Evolutionary conservation across 2,329 filamentous ascomycete species (phyloP).

Genomic region (Diaporthe citriasiana): DNA sequence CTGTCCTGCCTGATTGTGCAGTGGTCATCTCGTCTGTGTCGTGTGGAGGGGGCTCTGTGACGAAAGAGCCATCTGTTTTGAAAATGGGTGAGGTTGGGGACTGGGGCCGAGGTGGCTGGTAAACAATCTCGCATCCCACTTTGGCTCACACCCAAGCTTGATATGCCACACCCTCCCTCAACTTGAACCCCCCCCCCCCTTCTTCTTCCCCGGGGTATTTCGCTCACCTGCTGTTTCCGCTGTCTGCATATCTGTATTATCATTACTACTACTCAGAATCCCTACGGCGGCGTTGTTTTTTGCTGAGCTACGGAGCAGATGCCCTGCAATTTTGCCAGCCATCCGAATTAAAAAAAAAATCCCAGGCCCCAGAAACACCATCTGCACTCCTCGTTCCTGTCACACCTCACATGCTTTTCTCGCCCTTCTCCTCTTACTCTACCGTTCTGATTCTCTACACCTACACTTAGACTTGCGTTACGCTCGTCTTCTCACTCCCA

Average conservation of each 20-base stretch:
- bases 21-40: neutral
- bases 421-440: conserved; percentile 15
- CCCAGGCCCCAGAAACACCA: conserved; percentile 14
- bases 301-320: neutral
- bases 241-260: too few species aligned
- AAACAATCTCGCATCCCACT: conserved; percentile 32
- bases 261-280: conserved; percentile 2
- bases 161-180: conserved; percentile 3
- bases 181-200: too few species aligned
- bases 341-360: conserved; percentile 33
- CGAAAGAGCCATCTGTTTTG: conserved; percentile 35
- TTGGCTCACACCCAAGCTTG: conserved; percentile 18
- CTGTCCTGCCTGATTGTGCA: neutral
- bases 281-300: neutral
- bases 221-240: neutral
- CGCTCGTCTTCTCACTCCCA: conserved; percentile 7
- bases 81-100: conserved; percentile 37
- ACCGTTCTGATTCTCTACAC: conserved; percentile 6
- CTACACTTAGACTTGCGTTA: conserved; percentile 10
- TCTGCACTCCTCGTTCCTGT: conserved; percentile 5
- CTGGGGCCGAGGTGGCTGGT: conserved; percentile 37
- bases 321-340: conserved; percentile 17
- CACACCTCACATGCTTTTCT: conserved; percentile 22
- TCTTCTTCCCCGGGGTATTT: too few species aligned
- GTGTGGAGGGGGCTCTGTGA: conserved; percentile 14